These are phyloP conservation scores for Colletotrichum sp. DNA, from an alignment of 2,329 filamentous ascomycete genomes.

Conservation along the genomic window DNA sequence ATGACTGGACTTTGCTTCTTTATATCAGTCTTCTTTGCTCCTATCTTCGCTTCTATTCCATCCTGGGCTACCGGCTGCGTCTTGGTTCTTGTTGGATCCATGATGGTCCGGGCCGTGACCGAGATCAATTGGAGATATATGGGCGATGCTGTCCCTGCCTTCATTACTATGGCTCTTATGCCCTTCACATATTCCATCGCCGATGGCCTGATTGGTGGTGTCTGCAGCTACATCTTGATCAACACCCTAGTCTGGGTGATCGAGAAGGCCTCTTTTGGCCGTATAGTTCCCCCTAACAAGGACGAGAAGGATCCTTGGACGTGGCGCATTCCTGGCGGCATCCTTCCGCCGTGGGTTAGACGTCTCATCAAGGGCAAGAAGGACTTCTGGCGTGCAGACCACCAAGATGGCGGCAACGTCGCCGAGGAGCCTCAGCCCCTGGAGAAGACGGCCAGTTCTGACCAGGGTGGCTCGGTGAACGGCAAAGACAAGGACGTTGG, in stretches of 20 bases:
- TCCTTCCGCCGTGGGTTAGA: slow-evolving; percentile 76
- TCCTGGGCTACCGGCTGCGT: slow-evolving; percentile 90
- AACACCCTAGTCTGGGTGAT: slow-evolving; percentile 75
- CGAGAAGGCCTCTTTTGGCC: slow-evolving; percentile 68
- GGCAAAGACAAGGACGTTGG: slow-evolving; percentile 17
- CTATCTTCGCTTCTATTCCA: slow-evolving; percentile 88
- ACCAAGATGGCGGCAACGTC: slow-evolving; percentile 24
- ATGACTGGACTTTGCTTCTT: slow-evolving; percentile 83
- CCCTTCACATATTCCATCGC: slow-evolving; percentile 91
- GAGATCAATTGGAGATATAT: slow-evolving; percentile 92
- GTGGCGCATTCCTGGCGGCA: slow-evolving; percentile 75
- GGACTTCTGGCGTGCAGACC: slow-evolving; percentile 69
- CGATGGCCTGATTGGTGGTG: slow-evolving; percentile 82
- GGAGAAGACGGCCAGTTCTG: slow-evolving; percentile 25
- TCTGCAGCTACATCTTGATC: slow-evolving; percentile 77
- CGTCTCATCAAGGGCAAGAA: slow-evolving; percentile 70
- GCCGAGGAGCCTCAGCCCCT: slow-evolving; percentile 12
- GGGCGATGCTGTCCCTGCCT: slow-evolving; percentile 83
- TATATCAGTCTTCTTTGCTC: slow-evolving; percentile 86
- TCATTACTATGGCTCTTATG: slow-evolving; percentile 85
- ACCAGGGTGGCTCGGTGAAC: slow-evolving; percentile 13
- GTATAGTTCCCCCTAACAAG: slow-evolving; percentile 77
- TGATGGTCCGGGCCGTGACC: slow-evolving; percentile 80
- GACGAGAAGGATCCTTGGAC: slow-evolving; percentile 82
- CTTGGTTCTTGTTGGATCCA: slow-evolving; percentile 84